A percentile compares a stretch with the other conserved stretches of the same genome.
Conservation (phyloP, 768 basidiomycete species). For the Auriscalpium vulgare region DNA sequence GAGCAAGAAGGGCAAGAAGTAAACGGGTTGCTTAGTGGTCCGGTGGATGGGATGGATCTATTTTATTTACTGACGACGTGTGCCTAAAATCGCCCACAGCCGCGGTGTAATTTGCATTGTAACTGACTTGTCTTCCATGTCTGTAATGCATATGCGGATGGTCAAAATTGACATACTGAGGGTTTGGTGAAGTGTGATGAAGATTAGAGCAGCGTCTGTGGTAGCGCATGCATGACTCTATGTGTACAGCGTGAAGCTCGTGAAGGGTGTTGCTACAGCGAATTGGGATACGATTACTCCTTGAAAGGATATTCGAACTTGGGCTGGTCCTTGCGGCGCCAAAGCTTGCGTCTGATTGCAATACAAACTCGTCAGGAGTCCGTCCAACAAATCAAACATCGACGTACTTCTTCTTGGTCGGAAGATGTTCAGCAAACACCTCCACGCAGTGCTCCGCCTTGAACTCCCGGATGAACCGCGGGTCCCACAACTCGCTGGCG, state of each 20-base stretch:
- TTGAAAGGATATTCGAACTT: constrained; percentile 87
- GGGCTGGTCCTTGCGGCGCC: constrained; percentile 80
- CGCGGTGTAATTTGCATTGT: too few species aligned
- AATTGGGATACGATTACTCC: constrained; percentile 34
- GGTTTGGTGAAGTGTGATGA: too few species aligned
- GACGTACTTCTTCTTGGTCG: constrained; percentile 81
- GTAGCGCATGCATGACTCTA: background rate
- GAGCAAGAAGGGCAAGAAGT: constrained; percentile 7
- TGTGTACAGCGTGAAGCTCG: background rate
- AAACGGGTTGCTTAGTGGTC: background rate
- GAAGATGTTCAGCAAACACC: constrained; percentile 75
- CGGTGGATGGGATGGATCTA: background rate
- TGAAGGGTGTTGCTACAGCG: background rate
- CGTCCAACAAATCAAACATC: background rate
- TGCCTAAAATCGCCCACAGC: too few species aligned
- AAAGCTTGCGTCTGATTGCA: constrained; percentile 71
- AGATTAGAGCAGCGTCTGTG: too few species aligned
- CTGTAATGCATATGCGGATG: too few species aligned
- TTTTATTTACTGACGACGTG: background rate
- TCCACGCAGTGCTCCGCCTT: constrained; percentile 79
- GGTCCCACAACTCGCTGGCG: constrained; percentile 97
- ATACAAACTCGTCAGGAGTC: background rate
- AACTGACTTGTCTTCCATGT: too few species aligned
- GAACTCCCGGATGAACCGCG: constrained; percentile 90
- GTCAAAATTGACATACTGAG: too few species aligned